Evolutionary conservation across 2,329 filamentous ascomycete species (phyloP).

Genomic region (Endoconidiophora laricicola): DNA sequence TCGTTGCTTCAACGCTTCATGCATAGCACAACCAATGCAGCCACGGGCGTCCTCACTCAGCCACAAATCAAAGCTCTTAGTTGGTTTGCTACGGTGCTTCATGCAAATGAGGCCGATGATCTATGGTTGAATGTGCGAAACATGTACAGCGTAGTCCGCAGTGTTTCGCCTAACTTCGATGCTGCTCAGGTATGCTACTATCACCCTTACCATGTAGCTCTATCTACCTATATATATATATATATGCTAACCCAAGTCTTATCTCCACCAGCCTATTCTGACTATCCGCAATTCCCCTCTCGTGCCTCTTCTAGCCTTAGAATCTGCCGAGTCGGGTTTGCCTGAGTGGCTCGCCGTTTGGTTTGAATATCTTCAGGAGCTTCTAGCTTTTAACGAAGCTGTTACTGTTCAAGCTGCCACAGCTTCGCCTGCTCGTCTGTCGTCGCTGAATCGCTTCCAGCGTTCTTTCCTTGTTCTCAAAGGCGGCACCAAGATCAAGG

Average conservation of each 20-base stretch:
- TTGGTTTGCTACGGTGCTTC: background rate
- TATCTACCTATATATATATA: background rate
- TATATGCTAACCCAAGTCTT: constrained; percentile 8
- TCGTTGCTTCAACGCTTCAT: constrained; percentile 13
- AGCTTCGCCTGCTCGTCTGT: constrained; percentile 31
- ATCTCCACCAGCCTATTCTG: constrained; percentile 33
- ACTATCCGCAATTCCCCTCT: constrained; percentile 40
- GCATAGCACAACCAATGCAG: background rate
- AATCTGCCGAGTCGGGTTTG: constrained; percentile 26
- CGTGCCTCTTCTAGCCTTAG: constrained; percentile 29
- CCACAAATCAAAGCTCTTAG: constrained; percentile 4
- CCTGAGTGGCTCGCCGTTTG: constrained; percentile 34
- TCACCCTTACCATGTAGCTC: background rate
- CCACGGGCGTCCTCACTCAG: background rate
- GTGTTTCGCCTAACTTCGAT: constrained; percentile 15
- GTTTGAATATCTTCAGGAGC: constrained; percentile 33
- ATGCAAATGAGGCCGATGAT: constrained; percentile 6
- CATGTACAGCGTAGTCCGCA: constrained; percentile 20
- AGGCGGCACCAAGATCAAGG: constrained; percentile 39
- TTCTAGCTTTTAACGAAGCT: constrained; percentile 25
- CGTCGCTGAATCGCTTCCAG: constrained; percentile 42
- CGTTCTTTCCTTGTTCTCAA: constrained; percentile 38
- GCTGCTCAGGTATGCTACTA: constrained; percentile 26
- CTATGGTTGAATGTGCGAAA: constrained; percentile 20
- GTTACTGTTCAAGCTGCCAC: constrained; percentile 27